Evolutionary conservation across 768 basidiomycete species (phyloP), one percentile per base, ranked within the genome.

Genomic region (Kwoniella sp.): DNA sequence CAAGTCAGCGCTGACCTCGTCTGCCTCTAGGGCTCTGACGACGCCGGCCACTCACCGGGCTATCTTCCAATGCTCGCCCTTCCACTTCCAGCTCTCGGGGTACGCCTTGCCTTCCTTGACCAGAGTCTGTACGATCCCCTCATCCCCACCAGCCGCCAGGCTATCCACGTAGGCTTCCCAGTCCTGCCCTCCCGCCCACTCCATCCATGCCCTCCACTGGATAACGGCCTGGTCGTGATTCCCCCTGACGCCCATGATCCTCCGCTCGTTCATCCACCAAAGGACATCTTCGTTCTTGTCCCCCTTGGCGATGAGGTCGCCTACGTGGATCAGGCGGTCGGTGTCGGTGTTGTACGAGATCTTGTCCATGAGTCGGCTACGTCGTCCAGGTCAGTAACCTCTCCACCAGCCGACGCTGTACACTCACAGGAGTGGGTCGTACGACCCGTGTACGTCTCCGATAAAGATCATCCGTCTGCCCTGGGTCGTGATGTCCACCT

Each of bases 141-240:
- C 51, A 12, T 55, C 56, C 9, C 43, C 54, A 4, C 53, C 52
- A 0, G 29, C 26, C 10, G 31, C 28, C 22, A 69, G 22, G 11
- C 28, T 45, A 41, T 71, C 71, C 26, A 73, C 33, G 22, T 56
- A 50, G 7, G 71, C 56, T 5, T 90, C 78, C 83, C 87, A 90
- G 22, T 76, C 66, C 78, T 64, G 79, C n/a, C 69, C 55, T 46
- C 63, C 61, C 12, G 63, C 58, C 69, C 61, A 69, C 72, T 85
- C 78, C 44, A 87, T 80, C 89, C 89, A 98, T 1, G 79, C 77
- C 22, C 84, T 79, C 92, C 92, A 95, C 75, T 93, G 87, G 38
- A 96, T 80, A 37, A 91, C 72, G 2, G 72, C 69, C 73, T 96
- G 89, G 75, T 98, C 92, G 67, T 96, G 89, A 70, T 98, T 98